Base-by-base conservation (phyloP, 169 alveolate species). In the Cyclospora cayetanensis region DNA sequence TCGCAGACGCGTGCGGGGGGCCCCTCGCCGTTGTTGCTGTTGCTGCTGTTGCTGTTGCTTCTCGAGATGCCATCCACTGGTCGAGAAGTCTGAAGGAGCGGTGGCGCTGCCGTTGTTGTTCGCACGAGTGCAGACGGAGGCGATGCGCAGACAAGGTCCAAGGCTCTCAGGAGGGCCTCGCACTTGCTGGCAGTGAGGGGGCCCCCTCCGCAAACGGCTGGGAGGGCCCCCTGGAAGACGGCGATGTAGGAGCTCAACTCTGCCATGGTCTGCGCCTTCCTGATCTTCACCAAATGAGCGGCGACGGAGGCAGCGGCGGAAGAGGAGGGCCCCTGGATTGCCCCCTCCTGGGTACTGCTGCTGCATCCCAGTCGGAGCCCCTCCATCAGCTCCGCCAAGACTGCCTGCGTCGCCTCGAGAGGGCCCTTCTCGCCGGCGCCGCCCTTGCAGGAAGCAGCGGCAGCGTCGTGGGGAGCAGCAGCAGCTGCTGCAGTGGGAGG, bases 401-500 rank as follows among this genome's bases (percentile, higher is more conserved):
- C 46, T 0, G 70, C 88, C 72, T 77, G 66, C 1, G 68, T 77
- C n/a, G 88, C 31, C 0, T 50, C 55, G 39, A 77, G 72, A 2
- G 68, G 2, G 34, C 72, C 60, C 43, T 34, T 46, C 50, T 77
- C 72, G 27, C 43, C 88, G 25, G n/a, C n/a, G n/a, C n/a, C n/a
- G n/a, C n/a, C n/a, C n/a, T n/a, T n/a, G n/a, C n/a, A n/a, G n/a
- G n/a, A n/a, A n/a, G 88, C 43, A 11, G 70, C 29, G 22, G 70
- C 20, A 11, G 87, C 27, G 1, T 65, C 31, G 1, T 18, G 63
- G 9, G 87, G 41, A 27, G 70, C 68, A 27, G 87, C 88, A 12
- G 72, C 70, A 15, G 72, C 88, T 27, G 88, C 88, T 2, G 88
- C 88, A 27, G 88, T n/a, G 29, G 79, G 0, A 50, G 9, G 9